Evolutionary conservation across 2,329 filamentous ascomycete species (phyloP).

Genomic region (Sporothrix schenckii): DNA sequence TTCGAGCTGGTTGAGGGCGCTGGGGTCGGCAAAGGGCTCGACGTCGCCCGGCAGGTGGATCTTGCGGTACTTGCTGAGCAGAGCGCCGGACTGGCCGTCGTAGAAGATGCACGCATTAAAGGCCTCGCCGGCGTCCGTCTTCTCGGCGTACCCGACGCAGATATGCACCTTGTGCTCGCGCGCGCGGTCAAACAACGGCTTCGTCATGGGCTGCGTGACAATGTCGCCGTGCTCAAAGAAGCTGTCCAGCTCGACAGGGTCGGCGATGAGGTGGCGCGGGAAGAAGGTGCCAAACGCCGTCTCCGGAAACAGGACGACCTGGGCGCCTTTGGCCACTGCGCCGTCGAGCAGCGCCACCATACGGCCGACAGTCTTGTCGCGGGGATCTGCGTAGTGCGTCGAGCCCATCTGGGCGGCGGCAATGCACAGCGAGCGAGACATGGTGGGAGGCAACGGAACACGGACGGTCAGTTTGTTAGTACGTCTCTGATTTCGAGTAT

Average conservation of each 20-base stretch:
- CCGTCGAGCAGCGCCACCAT: slow-evolving; percentile 54
- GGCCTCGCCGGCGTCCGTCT: slow-evolving; percentile 41
- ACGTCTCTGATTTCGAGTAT: background rate
- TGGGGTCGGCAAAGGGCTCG: slow-evolving; percentile 54
- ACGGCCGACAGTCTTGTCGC: slow-evolving; percentile 50
- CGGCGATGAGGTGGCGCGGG: slow-evolving; percentile 54
- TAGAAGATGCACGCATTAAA: slow-evolving; percentile 59
- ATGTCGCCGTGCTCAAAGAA: slow-evolving; percentile 54
- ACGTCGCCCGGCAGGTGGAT: slow-evolving; percentile 57
- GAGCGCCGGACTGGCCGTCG: slow-evolving; percentile 47
- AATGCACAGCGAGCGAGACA: slow-evolving; percentile 39
- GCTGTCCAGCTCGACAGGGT: slow-evolving; percentile 50
- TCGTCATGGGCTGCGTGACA: slow-evolving; percentile 49
- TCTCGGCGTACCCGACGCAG: slow-evolving; percentile 57
- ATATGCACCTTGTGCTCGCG: slow-evolving; percentile 53
- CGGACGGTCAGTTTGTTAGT: background rate
- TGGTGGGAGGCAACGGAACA: background rate
- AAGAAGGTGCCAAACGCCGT: slow-evolving; percentile 60
- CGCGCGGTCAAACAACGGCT: slow-evolving; percentile 55
- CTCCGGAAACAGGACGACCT: slow-evolving; percentile 58
- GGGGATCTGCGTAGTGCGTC: slow-evolving; percentile 47
- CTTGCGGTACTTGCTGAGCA: slow-evolving; percentile 59
- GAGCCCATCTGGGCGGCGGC: slow-evolving; percentile 59
- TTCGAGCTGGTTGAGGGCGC: slow-evolving; percentile 56
- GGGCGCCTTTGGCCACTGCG: slow-evolving; percentile 49